Base-by-base conservation (phyloP, 2,329 filamentous ascomycete species). In the Botrytis squamosa region DNA sequence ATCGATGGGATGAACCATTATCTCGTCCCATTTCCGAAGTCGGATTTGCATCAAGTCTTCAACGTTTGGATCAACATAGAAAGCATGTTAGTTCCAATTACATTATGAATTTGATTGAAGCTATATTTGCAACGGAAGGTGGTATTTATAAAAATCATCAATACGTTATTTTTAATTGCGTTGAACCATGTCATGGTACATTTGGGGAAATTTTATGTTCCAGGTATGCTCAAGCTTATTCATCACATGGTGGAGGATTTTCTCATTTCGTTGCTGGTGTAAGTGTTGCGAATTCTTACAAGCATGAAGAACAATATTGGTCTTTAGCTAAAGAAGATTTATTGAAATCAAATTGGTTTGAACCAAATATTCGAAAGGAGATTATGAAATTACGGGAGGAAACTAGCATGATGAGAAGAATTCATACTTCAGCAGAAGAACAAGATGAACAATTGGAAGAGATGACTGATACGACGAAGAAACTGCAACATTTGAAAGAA, bases 131-230 rank as follows among this genome's bases (percentile, higher is more conserved):
- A 46, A 14, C 5, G 20, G 33, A 66, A 9, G 33, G 42, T 52
- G 25, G 5, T 3, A 33, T 22, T 16, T 66, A 46, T 52, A 52
- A 46, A 16, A 66, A 66, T 49, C 25, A 46, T 14, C 64, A 66
- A 46, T 66, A 29, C 33, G n/a, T 66, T 3, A 14, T 66, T 29
- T 66, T 66, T 44, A 22, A 66, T 49, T 46, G 42, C 18, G 36
- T 44, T 42, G 40, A 66, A 29, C 38, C 64, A 49, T 52, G 42
- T 33, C 38, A 66, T 49, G 64, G 38, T n/a, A 46, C 29, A 46
- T 66, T 52, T 66, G 64, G 64, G 9, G 64, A 66, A 25, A 66
- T 66, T 46, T 44, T 66, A 29, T 66, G 64, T 22, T 44, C 42
- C 7, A 66, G 64, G 33, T 52, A 46, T 66, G 64, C 64, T 46